Percentiles rank a stretch among this genome's conserved stretches.
Evolutionary conservation across 2,329 filamentous ascomycete species (phyloP).

Genomic region (Sclerotinia trifoliorum): DNA sequence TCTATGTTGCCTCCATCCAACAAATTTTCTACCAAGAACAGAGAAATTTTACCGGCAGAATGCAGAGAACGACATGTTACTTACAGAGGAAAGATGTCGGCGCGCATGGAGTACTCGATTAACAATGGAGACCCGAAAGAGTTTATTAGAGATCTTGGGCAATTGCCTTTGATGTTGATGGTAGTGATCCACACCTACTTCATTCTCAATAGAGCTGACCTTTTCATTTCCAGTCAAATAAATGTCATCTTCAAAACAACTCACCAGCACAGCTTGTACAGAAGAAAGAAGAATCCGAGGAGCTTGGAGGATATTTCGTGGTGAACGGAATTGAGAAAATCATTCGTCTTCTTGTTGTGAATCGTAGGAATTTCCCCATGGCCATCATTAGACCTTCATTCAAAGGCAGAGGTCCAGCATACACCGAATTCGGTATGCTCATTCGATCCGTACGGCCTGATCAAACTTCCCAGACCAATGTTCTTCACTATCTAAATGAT

Average conservation of each 20-base stretch:
- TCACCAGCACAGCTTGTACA: conserved; percentile 79
- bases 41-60: conserved; percentile 87
- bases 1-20: conserved; percentile 76
- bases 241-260: conserved; percentile 85
- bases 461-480: conserved; percentile 96
- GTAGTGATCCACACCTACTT: conserved; percentile 45
- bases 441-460: conserved; percentile 93
- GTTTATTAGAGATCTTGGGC: conserved; percentile 79
- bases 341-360: conserved; percentile 86
- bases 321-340: conserved; percentile 98
- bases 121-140: conserved; percentile 85
- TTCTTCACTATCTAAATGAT: conserved; percentile 91
- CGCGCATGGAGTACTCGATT: conserved; percentile 78
- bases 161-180: conserved; percentile 91
- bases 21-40: conserved; percentile 74
- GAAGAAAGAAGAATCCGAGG: conserved; percentile 92
- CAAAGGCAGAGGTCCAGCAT: conserved; percentile 78
- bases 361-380: conserved; percentile 90
- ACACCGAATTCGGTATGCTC: conserved; percentile 87
- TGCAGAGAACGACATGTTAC: conserved; percentile 91
- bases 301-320: conserved; percentile 94
- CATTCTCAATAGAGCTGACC: conserved; percentile 32
- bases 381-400: conserved; percentile 92
- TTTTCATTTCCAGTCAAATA: conserved; percentile 63
- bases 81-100: conserved; percentile 83